A percentile compares a stretch with the other conserved stretches of the same genome.
phyloP scores from a whole-genome alignment of 1,284 basidiomycete genomes.

The Ganoderma meredithae region DNA sequence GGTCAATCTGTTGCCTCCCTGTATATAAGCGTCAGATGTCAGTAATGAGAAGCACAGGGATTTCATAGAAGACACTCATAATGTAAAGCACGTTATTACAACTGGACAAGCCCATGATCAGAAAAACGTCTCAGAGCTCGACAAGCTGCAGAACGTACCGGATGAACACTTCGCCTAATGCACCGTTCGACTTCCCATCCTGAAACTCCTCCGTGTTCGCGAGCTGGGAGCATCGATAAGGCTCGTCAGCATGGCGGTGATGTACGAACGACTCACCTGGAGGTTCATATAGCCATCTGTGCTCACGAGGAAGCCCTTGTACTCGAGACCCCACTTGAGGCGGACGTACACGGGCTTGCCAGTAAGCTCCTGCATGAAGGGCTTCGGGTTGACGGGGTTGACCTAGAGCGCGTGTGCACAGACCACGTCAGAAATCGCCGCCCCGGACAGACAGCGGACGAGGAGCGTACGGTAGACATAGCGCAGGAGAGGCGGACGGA shows the following conservation, averaged over 20 bases:
- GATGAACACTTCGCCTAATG: slow-evolving; percentile 98
- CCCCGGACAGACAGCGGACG: slow-evolving; percentile 23
- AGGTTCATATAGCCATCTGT: slow-evolving; percentile 99
- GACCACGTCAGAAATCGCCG: slow-evolving; percentile 24
- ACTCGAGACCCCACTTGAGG: slow-evolving; percentile 99
- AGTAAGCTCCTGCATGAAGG: slow-evolving; percentile 97
- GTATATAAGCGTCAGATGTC: slow-evolving; percentile 49
- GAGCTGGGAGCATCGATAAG: slow-evolving; percentile 59
- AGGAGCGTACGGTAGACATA: slow-evolving; percentile 60
- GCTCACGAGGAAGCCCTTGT: slow-evolving; percentile 98
- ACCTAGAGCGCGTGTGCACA: slow-evolving; percentile 56
- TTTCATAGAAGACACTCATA: slow-evolving; percentile 62
- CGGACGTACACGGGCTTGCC: slow-evolving; percentile 96
- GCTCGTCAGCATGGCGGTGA: slow-evolving; percentile 12
- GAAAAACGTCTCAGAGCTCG: slow-evolving; percentile 1
- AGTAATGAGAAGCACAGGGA: background rate
- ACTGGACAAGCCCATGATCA: slow-evolving; percentile 40
- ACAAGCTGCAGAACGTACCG: slow-evolving; percentile 60
- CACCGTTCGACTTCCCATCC: slow-evolving; percentile 95
- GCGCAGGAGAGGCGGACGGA: slow-evolving; percentile 37
- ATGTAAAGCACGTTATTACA: slow-evolving; percentile 96
- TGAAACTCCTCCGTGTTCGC: slow-evolving; percentile 99
- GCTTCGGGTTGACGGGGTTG: slow-evolving; percentile 97
- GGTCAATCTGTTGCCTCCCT: slow-evolving; percentile 68
- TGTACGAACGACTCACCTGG: slow-evolving; percentile 67